phyloP scores from a whole-genome alignment of 805 yeast genomes.

The Sungouiella thailandica region DNA sequence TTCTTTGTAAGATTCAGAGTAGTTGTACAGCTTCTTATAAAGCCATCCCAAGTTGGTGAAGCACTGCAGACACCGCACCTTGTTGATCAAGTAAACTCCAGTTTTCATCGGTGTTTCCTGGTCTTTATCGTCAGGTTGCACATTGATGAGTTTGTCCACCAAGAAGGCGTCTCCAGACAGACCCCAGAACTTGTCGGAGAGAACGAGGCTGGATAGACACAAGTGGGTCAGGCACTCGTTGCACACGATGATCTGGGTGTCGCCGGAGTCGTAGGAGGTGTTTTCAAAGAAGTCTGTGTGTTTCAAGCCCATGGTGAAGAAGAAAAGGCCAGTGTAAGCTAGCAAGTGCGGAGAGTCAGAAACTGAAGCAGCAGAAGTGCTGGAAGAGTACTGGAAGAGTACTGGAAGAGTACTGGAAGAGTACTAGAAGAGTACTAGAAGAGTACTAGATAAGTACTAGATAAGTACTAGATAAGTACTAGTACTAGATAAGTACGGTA shows the following conservation, averaged over 20 bases:
- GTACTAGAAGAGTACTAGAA: too few relatives aligned
- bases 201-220: conserved; percentile 31
- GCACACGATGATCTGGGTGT: conserved; percentile 37
- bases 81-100: conserved; percentile 33
- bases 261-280: conserved; percentile 30
- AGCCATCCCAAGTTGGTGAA: conserved; percentile 34
- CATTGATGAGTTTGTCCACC: conserved; percentile 36
- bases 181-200: conserved; percentile 36
- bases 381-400: too few relatives aligned
- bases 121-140: conserved; percentile 20
- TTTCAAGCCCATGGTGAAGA: conserved; percentile 32
- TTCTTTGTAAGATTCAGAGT: conserved; percentile 37
- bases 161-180: conserved; percentile 38
- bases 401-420: too few relatives aligned
- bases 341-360: neutral
- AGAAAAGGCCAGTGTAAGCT: neutral
- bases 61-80: conserved; percentile 39
- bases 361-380: conserved; percentile 1
- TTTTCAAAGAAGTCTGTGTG: conserved; percentile 36
- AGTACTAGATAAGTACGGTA: too few relatives aligned
- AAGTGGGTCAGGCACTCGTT: conserved; percentile 37
- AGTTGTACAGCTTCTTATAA: conserved; percentile 33
- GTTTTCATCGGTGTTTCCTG: conserved; percentile 36
- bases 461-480: too few relatives aligned
- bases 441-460: too few relatives aligned